Percentiles rank a stretch among this genome's conserved stretches.
Conservation (phyloP, 176 grass and related monocot species). For the Tillandsia leiboldiana region DNA sequence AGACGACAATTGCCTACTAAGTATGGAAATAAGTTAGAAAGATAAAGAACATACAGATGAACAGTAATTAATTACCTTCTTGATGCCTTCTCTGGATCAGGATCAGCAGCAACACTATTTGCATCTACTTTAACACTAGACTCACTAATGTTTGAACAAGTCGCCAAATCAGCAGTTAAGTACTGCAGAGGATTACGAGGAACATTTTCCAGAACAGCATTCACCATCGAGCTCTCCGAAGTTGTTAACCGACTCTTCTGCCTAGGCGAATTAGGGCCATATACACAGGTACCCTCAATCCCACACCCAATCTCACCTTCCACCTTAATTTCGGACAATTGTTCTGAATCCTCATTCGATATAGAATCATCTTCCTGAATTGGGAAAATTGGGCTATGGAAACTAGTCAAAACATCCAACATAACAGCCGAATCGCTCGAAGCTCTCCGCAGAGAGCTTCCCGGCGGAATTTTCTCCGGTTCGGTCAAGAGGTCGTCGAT, state of each 20-base stretch:
- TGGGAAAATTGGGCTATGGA: slow-evolving; percentile 21
- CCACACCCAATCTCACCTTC: slow-evolving; percentile 22
- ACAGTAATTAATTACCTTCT: slow-evolving; percentile 40
- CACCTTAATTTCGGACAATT: slow-evolving; percentile 10
- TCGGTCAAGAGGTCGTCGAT: slow-evolving; percentile 69
- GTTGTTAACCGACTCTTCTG: slow-evolving; percentile 60
- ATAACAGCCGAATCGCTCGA: slow-evolving; percentile 81
- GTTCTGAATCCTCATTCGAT: slow-evolving; percentile 21
- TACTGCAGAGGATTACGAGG: slow-evolving; percentile 80
- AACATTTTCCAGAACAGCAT: slow-evolving; percentile 74
- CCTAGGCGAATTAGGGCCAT: slow-evolving; percentile 88
- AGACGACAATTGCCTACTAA: neutral
- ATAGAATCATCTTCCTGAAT: slow-evolving; percentile 38
- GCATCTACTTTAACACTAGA: slow-evolving; percentile 29
- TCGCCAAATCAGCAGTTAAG: slow-evolving; percentile 35
- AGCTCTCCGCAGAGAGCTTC: slow-evolving; percentile 56
- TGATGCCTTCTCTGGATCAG: slow-evolving; percentile 64
- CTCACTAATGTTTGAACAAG: slow-evolving; percentile 17
- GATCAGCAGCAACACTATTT: slow-evolving; percentile 24
- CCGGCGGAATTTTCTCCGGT: slow-evolving; percentile 28
- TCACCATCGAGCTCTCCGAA: slow-evolving; percentile 80
- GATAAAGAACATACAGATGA: slow-evolving; percentile 9
- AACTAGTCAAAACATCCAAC: slow-evolving; percentile 44
- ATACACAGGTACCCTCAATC: slow-evolving; percentile 61
- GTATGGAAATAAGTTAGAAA: neutral